Percentiles rank a stretch among this genome's conserved stretches.
Evolutionary conservation across 306 rosid genomes (phyloP).

Genomic region (Comarum palustre): DNA sequence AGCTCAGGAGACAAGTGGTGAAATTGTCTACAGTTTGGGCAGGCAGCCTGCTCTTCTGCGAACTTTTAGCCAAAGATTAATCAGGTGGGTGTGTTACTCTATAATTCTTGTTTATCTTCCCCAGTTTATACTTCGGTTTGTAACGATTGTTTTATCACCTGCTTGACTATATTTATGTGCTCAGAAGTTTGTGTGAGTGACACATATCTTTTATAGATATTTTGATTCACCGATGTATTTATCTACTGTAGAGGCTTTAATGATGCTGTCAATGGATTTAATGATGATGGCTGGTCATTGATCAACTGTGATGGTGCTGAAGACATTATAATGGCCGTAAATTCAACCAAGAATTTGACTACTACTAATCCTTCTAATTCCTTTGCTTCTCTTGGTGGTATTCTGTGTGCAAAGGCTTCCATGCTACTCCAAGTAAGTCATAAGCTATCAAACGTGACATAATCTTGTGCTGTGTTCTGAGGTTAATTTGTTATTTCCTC

Average conservation of each 20-base stretch:
- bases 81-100: constrained; percentile 45
- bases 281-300: constrained; percentile 90
- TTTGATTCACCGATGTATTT: neutral
- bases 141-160: neutral
- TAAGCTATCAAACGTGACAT: neutral
- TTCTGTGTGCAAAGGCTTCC: constrained; percentile 95
- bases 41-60: constrained; percentile 95
- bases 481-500: neutral
- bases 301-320: constrained; percentile 80
- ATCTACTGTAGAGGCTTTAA: constrained; percentile 71
- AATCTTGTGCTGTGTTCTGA: neutral
- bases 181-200: neutral
- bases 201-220: neutral
- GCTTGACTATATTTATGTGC: neutral
- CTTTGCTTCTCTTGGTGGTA: constrained; percentile 75
- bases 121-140: neutral
- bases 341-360: constrained; percentile 68
- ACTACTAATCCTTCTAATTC: constrained; percentile 62
- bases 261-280: constrained; percentile 96
- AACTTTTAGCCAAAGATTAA: constrained; percentile 92
- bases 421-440: constrained; percentile 89
- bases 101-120: neutral
- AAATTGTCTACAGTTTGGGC: constrained; percentile 89
- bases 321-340: constrained; percentile 78
- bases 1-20: constrained; percentile 97